A percentile compares a stretch with the other conserved stretches of the same genome.
These are phyloP conservation scores for Acanthamoeba lenticulata DNA, from an alignment of 208 protist genomes.

Conservation along the genomic window DNA sequence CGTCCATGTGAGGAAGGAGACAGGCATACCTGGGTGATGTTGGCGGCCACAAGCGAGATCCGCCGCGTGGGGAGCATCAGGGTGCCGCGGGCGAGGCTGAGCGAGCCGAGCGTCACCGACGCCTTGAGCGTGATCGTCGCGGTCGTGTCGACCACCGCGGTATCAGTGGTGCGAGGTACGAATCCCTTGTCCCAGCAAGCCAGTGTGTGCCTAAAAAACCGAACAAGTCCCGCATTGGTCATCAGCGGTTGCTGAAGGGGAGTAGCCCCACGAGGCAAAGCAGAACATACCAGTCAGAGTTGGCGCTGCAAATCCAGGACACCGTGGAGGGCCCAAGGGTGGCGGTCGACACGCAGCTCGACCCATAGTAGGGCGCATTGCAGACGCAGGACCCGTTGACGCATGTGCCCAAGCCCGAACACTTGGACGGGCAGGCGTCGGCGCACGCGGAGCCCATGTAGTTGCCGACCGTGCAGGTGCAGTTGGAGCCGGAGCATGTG, in stretches of 20 bases:
- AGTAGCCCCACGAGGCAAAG: no score
- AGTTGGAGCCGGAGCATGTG: conserved; percentile 1
- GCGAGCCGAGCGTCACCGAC: neutral
- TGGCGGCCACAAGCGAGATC: neutral
- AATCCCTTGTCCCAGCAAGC: neutral
- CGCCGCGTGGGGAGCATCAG: neutral
- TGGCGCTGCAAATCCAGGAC: neutral
- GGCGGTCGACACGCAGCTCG: neutral
- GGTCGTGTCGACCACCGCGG: neutral
- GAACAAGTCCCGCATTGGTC: no score
- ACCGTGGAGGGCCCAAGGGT: no score
- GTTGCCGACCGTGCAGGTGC: neutral
- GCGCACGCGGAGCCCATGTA: conserved; percentile 3
- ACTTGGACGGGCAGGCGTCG: conserved; percentile 17
- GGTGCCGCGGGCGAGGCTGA: neutral
- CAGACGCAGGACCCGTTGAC: conserved; percentile 47
- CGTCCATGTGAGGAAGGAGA: no score
- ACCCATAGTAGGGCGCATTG: neutral
- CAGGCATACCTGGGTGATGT: no score
- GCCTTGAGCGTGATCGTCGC: neutral
- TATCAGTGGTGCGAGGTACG: conserved; percentile 10
- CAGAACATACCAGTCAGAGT: neutral
- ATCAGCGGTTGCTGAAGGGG: no score
- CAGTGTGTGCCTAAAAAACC: no score
- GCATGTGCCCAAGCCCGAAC: neutral